A percentile compares a stretch with the other conserved stretches of the same genome.
Conservation (phyloP, 805 yeast genomes). For the Kuraishia molischiana region DNA sequence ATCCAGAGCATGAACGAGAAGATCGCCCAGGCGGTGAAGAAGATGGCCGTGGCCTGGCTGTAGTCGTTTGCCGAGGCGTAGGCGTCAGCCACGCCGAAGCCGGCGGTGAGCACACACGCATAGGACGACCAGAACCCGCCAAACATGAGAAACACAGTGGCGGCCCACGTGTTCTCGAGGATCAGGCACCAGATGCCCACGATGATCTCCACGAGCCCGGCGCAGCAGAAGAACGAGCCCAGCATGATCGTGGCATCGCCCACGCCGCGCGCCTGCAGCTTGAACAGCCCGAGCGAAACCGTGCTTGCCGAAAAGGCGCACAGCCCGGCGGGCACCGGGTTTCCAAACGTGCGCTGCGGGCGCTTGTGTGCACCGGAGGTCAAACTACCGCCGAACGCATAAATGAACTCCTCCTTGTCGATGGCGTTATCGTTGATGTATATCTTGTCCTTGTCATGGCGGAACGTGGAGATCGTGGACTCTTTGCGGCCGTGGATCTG, state of each 20-base stretch:
- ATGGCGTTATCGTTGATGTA: conserved; percentile 32
- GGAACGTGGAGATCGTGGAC: conserved; percentile 15
- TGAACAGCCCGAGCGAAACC: conserved; percentile 35
- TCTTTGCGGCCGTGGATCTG: background rate
- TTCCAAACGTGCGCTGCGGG: conserved; percentile 22
- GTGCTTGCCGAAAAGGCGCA: conserved; percentile 37
- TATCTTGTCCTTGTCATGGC: conserved; percentile 30
- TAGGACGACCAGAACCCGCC: conserved; percentile 48
- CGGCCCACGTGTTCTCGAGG: conserved; percentile 47
- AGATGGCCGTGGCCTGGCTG: conserved; percentile 36
- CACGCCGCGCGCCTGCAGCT: conserved; percentile 37
- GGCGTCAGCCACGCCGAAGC: conserved; percentile 30
- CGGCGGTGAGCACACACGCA: conserved; percentile 32
- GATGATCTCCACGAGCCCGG: conserved; percentile 38
- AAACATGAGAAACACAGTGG: conserved; percentile 39
- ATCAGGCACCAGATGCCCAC: conserved; percentile 43
- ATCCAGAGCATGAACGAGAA: conserved; percentile 36
- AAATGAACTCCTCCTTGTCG: conserved; percentile 43
- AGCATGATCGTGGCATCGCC: conserved; percentile 30
- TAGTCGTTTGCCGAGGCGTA: conserved; percentile 28
- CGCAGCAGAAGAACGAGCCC: conserved; percentile 36
- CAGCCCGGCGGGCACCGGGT: conserved; percentile 47
- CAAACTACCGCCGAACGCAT: conserved; percentile 54
- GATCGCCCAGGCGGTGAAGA: conserved; percentile 40
- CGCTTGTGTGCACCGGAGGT: conserved; percentile 27